Base-by-base conservation (phyloP, 1,284 basidiomycete genomes). In the Leccinum angustisporum region DNA sequence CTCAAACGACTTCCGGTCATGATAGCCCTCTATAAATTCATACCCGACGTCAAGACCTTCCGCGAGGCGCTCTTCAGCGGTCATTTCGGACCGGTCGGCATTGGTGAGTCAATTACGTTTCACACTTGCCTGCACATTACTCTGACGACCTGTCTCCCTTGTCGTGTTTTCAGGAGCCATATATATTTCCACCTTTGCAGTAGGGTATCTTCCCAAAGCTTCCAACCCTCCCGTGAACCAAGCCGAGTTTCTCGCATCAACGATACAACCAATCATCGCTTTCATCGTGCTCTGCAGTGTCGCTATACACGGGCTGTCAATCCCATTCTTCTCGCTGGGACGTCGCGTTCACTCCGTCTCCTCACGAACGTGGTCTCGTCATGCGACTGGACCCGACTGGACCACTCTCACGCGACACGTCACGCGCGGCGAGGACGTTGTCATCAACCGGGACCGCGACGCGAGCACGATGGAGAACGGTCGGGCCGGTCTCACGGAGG, bases 71-170 rank as follows among this genome's bases (percentile, higher is more conserved):
- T 94, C 2, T 97, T 97, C 76, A 88, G 83, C 63, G 96, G 95
- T 0, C 95, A 97, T 78, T 97, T 97, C 72, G 94, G 94, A n/a
- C 94, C 94, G 7, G 94, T 96, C 73, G 92, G 92, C 34, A 87
- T 95, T 61, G 92, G 88, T 83, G 57, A 65, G 84, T 79, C 27
- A 5, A 33, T 9, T 31, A 52, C 6, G 21, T n/a, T 27, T 40
- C 10, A 14, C 10, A 9, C 5, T 10, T 8, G 30, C 30, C 54
- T n/a, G 54, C n/a, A n/a, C n/a, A 30, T 30, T 16, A 21, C 40
- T 38, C 61, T 63, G 34, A 64, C 54, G 11, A 4, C 11, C 30
- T 5, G 9, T 21, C 50, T 52, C 40, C 54, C 30, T 59, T 27
- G 50, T 33, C 21, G 18, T 13, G 51, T 11, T 31, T 13, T 36